phyloP scores from a whole-genome alignment of 345 rosid genomes.

The Erucastrum elatum region DNA sequence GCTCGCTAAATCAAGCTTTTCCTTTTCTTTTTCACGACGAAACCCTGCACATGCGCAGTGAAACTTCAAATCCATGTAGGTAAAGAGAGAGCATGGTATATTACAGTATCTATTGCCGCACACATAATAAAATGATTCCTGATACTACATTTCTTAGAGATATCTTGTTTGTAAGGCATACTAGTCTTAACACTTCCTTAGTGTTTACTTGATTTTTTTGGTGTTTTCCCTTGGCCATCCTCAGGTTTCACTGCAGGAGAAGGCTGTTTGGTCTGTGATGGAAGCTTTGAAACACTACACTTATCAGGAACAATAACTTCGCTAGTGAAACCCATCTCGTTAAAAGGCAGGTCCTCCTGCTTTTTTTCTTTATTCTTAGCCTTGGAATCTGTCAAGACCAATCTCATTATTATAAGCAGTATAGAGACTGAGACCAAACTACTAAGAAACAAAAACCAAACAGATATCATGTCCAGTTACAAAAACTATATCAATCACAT shows the following conservation, averaged over 20 bases:
- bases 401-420: not conserved
- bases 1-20: slow-evolving; percentile 18
- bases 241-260: slow-evolving; percentile 19
- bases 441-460: not conserved
- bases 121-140: no score
- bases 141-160: no score
- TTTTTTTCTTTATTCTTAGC: slow-evolving; percentile 38
- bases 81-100: not conserved
- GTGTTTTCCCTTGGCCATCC: slow-evolving; percentile 34
- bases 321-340: slow-evolving; percentile 54
- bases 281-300: slow-evolving; percentile 55
- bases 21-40: slow-evolving; percentile 19
- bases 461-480: not conserved
- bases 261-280: slow-evolving; percentile 37
- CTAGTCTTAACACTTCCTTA: slow-evolving; percentile 10
- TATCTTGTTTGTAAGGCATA: not conserved
- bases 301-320: slow-evolving; percentile 59
- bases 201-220: slow-evolving; percentile 32
- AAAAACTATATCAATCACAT: no score
- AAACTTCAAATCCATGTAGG: not conserved
- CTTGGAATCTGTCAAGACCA: slow-evolving; percentile 50
- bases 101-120: not conserved
- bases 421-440: not conserved
- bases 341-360: slow-evolving; percentile 26
- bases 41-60: slow-evolving; percentile 25